A percentile compares a stretch with the other conserved stretches of the same genome.
Evolutionary conservation across 805 yeast genomes (phyloP).

Genomic region (Brettanomyces naardenensis): DNA sequence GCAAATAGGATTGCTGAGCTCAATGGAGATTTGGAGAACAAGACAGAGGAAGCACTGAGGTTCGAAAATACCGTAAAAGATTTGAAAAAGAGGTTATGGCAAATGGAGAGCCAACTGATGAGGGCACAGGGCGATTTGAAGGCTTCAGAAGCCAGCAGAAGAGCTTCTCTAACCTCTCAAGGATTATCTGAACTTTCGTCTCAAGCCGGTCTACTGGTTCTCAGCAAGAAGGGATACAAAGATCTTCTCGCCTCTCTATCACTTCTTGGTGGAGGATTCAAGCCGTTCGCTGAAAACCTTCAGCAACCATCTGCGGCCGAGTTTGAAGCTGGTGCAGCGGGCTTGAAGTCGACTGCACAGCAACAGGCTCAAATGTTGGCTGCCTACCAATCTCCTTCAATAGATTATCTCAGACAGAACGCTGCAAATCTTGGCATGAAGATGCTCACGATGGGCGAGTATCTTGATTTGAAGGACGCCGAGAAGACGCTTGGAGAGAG

Average conservation of each 20-base stretch:
- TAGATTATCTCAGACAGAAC: slow-evolving; percentile 16
- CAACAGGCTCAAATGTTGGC: slow-evolving; percentile 1
- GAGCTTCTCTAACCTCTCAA: background rate
- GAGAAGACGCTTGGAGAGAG: background rate
- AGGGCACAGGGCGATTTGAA: background rate
- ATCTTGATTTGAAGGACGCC: background rate
- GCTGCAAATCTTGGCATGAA: slow-evolving; percentile 1
- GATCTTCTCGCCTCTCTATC: background rate
- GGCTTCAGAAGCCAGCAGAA: background rate
- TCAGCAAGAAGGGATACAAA: background rate
- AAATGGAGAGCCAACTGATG: too few species aligned
- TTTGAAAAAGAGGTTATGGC: background rate
- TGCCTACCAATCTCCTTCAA: slow-evolving; percentile 17
- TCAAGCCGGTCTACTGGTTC: background rate
- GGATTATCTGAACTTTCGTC: background rate
- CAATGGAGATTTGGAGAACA: slow-evolving; percentile 1
- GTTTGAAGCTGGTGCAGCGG: background rate
- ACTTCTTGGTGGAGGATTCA: slow-evolving; percentile 1
- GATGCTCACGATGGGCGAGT: slow-evolving; percentile 6
- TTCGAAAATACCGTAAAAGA: background rate
- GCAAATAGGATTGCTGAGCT: background rate
- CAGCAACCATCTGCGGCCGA: background rate
- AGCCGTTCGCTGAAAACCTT: background rate
- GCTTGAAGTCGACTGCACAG: background rate
- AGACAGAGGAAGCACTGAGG: background rate